These are phyloP conservation scores for Neofusicoccum laricinum DNA, from an alignment of 2,329 filamentous ascomycete species.

Conservation along the genomic window DNA sequence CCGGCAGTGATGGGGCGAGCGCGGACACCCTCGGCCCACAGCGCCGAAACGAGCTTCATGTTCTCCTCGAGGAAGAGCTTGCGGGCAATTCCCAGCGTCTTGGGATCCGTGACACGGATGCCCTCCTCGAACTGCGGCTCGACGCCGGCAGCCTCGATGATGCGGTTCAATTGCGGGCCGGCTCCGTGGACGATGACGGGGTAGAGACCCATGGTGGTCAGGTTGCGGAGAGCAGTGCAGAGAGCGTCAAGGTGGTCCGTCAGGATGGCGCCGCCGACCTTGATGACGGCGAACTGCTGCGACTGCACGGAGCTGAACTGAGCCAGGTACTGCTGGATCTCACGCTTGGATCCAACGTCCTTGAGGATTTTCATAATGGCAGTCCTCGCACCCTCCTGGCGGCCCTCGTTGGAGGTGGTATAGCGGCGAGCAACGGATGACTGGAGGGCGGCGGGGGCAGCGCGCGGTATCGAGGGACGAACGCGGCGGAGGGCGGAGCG, in stretches of 20 bases:
- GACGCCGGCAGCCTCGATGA: slow-evolving; percentile 84
- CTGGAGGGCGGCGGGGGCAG: slow-evolving; percentile 5
- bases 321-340: slow-evolving; percentile 95
- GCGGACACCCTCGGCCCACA: slow-evolving; percentile 78
- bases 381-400: slow-evolving; percentile 40
- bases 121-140: slow-evolving; percentile 96
- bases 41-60: slow-evolving; percentile 81
- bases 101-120: slow-evolving; percentile 91
- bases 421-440: slow-evolving; percentile 13
- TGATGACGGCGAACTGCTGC: slow-evolving; percentile 97
- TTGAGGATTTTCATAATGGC: slow-evolving; percentile 88
- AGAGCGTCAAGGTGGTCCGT: slow-evolving; percentile 92
- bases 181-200: slow-evolving; percentile 95
- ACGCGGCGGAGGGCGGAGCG: slow-evolving; percentile 17
- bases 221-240: slow-evolving; percentile 82
- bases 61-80: slow-evolving; percentile 96
- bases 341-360: slow-evolving; percentile 92
- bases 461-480: slow-evolving; percentile 12
- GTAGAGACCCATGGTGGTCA: slow-evolving; percentile 92
- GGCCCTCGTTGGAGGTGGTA: slow-evolving; percentile 12
- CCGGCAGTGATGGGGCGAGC: slow-evolving; percentile 86
- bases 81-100: slow-evolving; percentile 85
- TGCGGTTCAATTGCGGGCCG: slow-evolving; percentile 89
- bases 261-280: slow-evolving; percentile 94
- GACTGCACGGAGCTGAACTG: slow-evolving; percentile 96